Base-by-base conservation (phyloP, 768 basidiomycete species). In the Chiua virens region DNA sequence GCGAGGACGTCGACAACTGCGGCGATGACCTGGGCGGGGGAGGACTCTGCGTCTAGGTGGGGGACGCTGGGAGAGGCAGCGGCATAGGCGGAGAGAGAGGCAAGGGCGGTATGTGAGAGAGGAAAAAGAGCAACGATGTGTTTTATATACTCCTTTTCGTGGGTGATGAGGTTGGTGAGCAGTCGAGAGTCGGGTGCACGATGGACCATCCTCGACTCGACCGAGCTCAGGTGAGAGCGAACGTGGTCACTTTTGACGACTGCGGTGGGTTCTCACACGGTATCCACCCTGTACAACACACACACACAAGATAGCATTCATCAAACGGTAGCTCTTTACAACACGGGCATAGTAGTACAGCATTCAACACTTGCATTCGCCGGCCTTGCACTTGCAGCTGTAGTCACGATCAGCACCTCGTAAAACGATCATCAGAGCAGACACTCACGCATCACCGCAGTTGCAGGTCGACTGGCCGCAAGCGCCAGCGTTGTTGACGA, bases 141-240 rank as follows among this genome's bases (percentile, higher is more conserved):
- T 56, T 82, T 84, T 3, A 80, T 70, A 61, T 87, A 87, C 32
- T 86, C 86, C 62, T 86, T 88, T 67, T 91, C 89, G 54, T 82
- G 78, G 7, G 72, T 68, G 43, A 89, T 74, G 27, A 92, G 79
- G 62, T 86, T 84, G 3, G 75, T 70, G 49, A 92, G 78, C 15
- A 92, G 76, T 20, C 88, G 80, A 32, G 85, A 83, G 73, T 91
- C 88, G 10, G 84, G 73, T n/a, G 81, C 73, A 22, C 86, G 78
- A 65, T 87, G 87, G 43, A 87, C 83, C 87, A 89, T 89, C 11
- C n/a, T 20, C 21, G 28, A 30, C 28, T 30, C 28, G 32, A 30
- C 28, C 9, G 28, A n/a, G n/a, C n/a, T n/a, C n/a, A n/a, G n/a
- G n/a, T n/a, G n/a, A n/a, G 25, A 8, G 25, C 8, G 5, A 27